phyloP scores from a whole-genome alignment of 495 filamentous ascomycete genomes.

The Hypoxylon subgilvum region DNA sequence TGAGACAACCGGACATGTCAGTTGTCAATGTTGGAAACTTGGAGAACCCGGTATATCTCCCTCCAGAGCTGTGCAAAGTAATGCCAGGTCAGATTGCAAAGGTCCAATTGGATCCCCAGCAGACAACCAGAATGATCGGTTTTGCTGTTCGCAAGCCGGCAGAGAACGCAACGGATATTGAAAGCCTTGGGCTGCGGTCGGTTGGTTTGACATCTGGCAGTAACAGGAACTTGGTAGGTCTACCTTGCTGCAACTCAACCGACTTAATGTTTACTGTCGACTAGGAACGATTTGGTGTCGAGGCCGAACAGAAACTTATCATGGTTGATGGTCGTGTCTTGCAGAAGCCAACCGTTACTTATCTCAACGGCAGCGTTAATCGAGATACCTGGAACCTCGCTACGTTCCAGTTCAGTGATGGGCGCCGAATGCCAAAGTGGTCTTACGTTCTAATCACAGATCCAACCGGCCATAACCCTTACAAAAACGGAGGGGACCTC shows the following conservation, averaged over 20 bases:
- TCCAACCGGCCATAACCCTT: too few relatives aligned
- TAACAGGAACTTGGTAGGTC: constrained; percentile 6
- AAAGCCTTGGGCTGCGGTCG: constrained; percentile 51
- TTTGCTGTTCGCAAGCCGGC: constrained; percentile 67
- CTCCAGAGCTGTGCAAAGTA: constrained; percentile 65
- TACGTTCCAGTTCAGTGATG: too few relatives aligned
- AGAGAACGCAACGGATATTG: constrained; percentile 65
- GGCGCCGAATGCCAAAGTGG: too few relatives aligned
- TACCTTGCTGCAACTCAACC: not conserved
- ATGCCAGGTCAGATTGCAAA: constrained; percentile 63
- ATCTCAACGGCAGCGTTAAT: constrained; percentile 38
- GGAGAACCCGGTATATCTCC: constrained; percentile 64
- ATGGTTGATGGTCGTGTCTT: constrained; percentile 65
- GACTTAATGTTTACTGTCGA: too few relatives aligned
- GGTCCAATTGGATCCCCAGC: constrained; percentile 55
- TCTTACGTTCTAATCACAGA: too few relatives aligned
- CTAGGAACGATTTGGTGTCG: constrained; percentile 52
- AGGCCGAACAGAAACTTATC: constrained; percentile 53
- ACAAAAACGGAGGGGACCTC: too few relatives aligned
- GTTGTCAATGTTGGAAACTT: constrained; percentile 69
- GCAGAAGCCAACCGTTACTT: constrained; percentile 53
- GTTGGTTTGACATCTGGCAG: constrained; percentile 1
- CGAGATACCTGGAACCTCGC: constrained; percentile 30
- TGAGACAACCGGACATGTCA: constrained; percentile 44
- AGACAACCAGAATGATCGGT: constrained; percentile 62